These are phyloP conservation scores for Xylaria sp. DNA, from an alignment of 2,329 filamentous ascomycete genomes.

Conservation along the genomic window DNA sequence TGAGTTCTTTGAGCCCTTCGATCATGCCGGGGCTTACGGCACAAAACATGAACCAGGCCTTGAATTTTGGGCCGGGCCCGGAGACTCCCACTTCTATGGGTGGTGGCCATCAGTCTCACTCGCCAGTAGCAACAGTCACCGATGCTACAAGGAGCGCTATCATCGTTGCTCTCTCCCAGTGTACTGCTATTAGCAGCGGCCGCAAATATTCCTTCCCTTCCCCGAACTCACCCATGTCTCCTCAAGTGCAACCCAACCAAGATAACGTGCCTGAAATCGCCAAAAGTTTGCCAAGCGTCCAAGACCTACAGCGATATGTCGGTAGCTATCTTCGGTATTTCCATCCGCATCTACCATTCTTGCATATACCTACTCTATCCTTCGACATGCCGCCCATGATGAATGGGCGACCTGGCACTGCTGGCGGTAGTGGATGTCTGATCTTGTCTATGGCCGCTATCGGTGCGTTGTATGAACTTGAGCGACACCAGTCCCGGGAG, in stretches of 20 bases:
- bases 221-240: conserved; percentile 65
- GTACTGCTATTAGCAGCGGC: conserved; percentile 62
- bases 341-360: conserved; percentile 93
- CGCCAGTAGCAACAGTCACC: conserved; percentile 72
- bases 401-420: conserved; percentile 67
- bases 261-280: conserved; percentile 63
- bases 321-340: conserved; percentile 91
- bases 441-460: conserved; percentile 88
- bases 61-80: conserved; percentile 73
- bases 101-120: conserved; percentile 69
- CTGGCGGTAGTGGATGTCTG: conserved; percentile 86
- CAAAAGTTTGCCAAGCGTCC: conserved; percentile 78
- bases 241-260: conserved; percentile 60
- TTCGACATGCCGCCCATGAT: conserved; percentile 82
- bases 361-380: conserved; percentile 90
- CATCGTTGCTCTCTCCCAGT: conserved; percentile 68
- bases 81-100: conserved; percentile 79
- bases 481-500: conserved; percentile 81
- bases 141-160: conserved; percentile 72
- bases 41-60: conserved; percentile 72
- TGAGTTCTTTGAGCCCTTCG: conserved; percentile 79
- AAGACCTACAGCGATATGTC: conserved; percentile 90
- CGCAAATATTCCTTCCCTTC: conserved; percentile 73
- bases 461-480: conserved; percentile 81
- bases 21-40: conserved; percentile 72